These are phyloP conservation scores for Paecilomyces variotii DNA, from an alignment of 2,329 filamentous ascomycete species.

Conservation along the genomic window DNA sequence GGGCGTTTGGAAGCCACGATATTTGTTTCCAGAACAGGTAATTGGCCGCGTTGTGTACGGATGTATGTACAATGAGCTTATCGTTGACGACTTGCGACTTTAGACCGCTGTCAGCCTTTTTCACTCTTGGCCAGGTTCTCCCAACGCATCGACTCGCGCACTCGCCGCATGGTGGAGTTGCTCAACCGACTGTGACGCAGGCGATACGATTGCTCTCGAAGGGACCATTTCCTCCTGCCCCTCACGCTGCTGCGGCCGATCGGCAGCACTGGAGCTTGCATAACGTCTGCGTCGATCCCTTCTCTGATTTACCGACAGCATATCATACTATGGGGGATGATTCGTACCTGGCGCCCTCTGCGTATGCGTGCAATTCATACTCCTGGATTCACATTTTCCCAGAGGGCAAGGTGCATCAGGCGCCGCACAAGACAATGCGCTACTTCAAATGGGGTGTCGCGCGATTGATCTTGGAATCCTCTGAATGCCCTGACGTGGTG, in stretches of 20 bases:
- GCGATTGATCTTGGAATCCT: constrained; percentile 79
- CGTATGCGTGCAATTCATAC: constrained; percentile 60
- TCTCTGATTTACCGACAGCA: constrained; percentile 35
- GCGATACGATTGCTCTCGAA: constrained; percentile 74
- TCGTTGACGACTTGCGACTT: not conserved
- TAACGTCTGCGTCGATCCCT: constrained; percentile 40
- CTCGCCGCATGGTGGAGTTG: constrained; percentile 73
- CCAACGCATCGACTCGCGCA: constrained; percentile 77
- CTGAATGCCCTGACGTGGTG: constrained; percentile 78
- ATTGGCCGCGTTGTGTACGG: constrained; percentile 11
- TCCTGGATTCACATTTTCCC: constrained; percentile 95
- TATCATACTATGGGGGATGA: constrained; percentile 34
- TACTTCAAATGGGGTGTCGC: constrained; percentile 99
- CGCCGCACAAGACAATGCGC: constrained; percentile 67
- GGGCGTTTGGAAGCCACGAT: constrained; percentile 87
- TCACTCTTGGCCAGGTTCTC: constrained; percentile 79
- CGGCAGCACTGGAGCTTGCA: constrained; percentile 29
- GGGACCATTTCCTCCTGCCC: constrained; percentile 48
- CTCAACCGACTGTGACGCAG: constrained; percentile 81
- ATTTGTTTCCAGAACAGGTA: constrained; percentile 88
- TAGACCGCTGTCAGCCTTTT: constrained; percentile 68
- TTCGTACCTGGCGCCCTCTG: constrained; percentile 60
- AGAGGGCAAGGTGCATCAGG: constrained; percentile 89
- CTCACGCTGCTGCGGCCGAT: constrained; percentile 32
- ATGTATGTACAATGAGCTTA: constrained; percentile 1